Evolutionary conservation across 2,329 filamentous ascomycete species (phyloP).

Genomic region (Verticillium klebahnii): DNA sequence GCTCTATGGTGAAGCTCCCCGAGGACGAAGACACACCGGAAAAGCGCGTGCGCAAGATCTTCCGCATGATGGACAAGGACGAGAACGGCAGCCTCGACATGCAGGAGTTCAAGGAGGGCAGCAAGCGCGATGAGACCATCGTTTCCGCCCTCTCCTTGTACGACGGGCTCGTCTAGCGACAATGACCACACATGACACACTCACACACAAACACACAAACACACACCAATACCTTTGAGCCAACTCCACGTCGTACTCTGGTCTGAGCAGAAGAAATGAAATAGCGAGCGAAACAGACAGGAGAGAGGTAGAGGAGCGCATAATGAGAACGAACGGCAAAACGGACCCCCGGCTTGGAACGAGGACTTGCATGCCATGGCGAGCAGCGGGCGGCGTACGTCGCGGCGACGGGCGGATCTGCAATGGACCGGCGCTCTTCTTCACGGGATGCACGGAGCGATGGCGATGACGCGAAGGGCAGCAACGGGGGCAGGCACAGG

Average conservation of each 20-base stretch:
- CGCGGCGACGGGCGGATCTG: not conserved
- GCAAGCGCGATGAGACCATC: constrained; percentile 97
- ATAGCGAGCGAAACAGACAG: not conserved
- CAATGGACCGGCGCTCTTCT: not conserved
- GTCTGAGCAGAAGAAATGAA: not conserved
- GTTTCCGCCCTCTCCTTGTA: constrained; percentile 95
- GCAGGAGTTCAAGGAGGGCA: constrained; percentile 98
- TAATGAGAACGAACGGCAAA: not conserved
- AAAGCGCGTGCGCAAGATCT: constrained; percentile 97
- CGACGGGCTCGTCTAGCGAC: constrained; percentile 76
- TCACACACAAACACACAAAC: no score
- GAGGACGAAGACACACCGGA: constrained; percentile 98
- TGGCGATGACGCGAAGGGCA: not conserved
- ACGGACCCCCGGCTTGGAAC: not conserved
- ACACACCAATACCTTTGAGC: not conserved
- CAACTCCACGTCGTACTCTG: not conserved
- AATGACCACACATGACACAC: no score
- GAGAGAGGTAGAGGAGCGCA: not conserved
- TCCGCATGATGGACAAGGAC: constrained; percentile 99
- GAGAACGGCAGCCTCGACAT: constrained; percentile 96
- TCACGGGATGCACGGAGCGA: not conserved
- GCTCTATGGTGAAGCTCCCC: constrained; percentile 97
- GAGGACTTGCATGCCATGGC: not conserved
- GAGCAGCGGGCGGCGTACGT: not conserved
- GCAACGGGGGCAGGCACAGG: not conserved